Base-by-base conservation (phyloP, 805 yeast genomes). In the Wickerhamiella slavikovae region DNA sequence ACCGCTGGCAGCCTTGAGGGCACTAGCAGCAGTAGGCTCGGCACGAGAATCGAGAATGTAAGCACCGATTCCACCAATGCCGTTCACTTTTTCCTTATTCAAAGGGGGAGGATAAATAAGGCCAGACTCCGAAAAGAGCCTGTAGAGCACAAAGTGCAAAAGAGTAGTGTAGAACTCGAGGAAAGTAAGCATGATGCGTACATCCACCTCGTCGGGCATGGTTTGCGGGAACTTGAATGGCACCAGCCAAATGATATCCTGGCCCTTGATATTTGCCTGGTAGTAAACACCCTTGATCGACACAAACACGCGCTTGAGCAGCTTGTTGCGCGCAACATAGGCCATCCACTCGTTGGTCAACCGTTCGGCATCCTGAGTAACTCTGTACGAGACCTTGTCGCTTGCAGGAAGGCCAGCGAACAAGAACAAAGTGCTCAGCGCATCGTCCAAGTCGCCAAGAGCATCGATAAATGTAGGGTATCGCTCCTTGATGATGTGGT, bases 181-280 rank as follows among this genome's bases (percentile, higher is more conserved):
- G 56, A 89, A 89, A 1, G 96, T 85, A 47, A 80, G 62, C 98
- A 89, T 89, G 59, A 89, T 80, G 54, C 89, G 68, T 62, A 89
- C 85, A 56, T 89, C 98, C 35, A 89, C 71, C 52, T 89, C 96
- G 26, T 74, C 56, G 27, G 98, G 96, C 41, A 89, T 75, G 52
- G 77, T 77, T 52, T 85, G 92, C 13, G 98, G 94, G 60, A 83
- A 89, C 54, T 82, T 89, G 66, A 74, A 89, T 15, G 98, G 98
- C 27, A 80, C 92, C 35, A 89, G 68, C 98, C 98, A 89, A 55
- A 85, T 68, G 27, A 89, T 64, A 40, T 79, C 93, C 53, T 82
- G 93, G 40, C 98, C 98, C 51, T 66, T 71, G 27, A 89, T 70
- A 37, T 51, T 66, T 20, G 94, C 96, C 51, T 82, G 80, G 49